Conservation (phyloP, 345 rosid genomes). For the Trapa bicornis region DNA sequence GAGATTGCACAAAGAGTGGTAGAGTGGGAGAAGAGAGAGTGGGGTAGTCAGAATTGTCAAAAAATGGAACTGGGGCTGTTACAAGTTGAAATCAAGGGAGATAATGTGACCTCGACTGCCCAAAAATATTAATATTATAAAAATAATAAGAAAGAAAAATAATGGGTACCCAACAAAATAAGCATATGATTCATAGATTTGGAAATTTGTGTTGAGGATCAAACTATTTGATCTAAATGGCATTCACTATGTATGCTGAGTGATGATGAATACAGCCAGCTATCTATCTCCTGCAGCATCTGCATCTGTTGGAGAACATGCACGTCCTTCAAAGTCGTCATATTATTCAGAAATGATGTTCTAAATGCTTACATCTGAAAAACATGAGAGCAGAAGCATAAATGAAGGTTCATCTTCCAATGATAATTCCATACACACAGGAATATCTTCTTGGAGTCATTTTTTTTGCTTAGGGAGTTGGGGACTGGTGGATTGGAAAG, state of each 20-base stretch:
- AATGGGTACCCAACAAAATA: too few species aligned
- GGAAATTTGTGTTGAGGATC: too few species aligned
- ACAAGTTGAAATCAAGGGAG: slow-evolving; percentile 29
- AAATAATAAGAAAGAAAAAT: too few species aligned
- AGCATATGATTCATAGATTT: too few species aligned
- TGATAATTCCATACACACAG: background rate
- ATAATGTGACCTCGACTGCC: background rate
- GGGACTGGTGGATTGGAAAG: background rate
- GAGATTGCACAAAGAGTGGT: background rate
- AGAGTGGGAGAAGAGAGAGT: slow-evolving; percentile 2
- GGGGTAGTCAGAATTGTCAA: slow-evolving; percentile 28
- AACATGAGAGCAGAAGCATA: background rate
- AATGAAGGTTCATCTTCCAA: background rate
- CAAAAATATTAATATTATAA: background rate
- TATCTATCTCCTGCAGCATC: too few species aligned
- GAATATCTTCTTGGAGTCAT: slow-evolving; percentile 5
- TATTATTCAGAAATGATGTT: too few species aligned
- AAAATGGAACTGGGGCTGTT: slow-evolving; percentile 25
- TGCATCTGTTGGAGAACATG: too few species aligned
- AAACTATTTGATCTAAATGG: too few species aligned
- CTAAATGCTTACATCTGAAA: too few species aligned
- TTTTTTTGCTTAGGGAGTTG: background rate
- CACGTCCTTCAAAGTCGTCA: too few species aligned
- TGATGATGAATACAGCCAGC: too few species aligned
- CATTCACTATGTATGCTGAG: too few species aligned